Evolutionary conservation across 164 flowering plant genomes (phyloP), one percentile per base, ranked within the genome.

Genomic region (Liquidambar formosana): DNA sequence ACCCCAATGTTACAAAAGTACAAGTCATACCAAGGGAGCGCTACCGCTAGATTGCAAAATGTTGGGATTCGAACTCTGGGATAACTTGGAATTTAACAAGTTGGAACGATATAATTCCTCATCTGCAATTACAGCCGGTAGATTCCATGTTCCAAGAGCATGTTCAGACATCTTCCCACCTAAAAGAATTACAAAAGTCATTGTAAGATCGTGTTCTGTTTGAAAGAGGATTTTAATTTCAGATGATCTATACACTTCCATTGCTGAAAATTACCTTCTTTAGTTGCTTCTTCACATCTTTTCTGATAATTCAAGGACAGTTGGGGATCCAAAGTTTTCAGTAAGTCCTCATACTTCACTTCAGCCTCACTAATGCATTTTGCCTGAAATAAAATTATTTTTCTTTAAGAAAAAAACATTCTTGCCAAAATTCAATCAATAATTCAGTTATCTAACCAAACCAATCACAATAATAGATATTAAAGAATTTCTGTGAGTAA

Each of bases 271-370:
- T 43, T 61, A 90, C 97, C 99, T 89, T 93, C 97, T 82, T 58
- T 81, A 14, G 99, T 93, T 64, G 99, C 99, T 81, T 95, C 99
- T 82, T 85, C 90, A 74, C 99, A 93, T 81, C 99, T 86, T 84
- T 64, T 80, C 75, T 73, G 83, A 74, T 89, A 93, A 48, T 79
- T 79, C 13, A 28, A 68, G 15, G 88, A 81, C 54, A 95, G 82
- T 1, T 86, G 75, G 15, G 90, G 85, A 76, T 90, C 92, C 82
- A 95, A 82, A 22, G 77, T 57, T 73, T 85, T 85, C 65, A 77
- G 71, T 59, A 89, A 65, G 1, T 16, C 22, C 12, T 78, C 81
- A 67, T 91, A 93, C 81, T 84, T 90, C 68, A 83, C 90, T 77
- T 95, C 99, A 47, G 94, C 92, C 70, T 89, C 97, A 12, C 84